A percentile compares a stretch with the other conserved stretches of the same genome.
phyloP scores from a whole-genome alignment of 192 early-diverging fungal species.

The Umbelopsis sp. region DNA sequence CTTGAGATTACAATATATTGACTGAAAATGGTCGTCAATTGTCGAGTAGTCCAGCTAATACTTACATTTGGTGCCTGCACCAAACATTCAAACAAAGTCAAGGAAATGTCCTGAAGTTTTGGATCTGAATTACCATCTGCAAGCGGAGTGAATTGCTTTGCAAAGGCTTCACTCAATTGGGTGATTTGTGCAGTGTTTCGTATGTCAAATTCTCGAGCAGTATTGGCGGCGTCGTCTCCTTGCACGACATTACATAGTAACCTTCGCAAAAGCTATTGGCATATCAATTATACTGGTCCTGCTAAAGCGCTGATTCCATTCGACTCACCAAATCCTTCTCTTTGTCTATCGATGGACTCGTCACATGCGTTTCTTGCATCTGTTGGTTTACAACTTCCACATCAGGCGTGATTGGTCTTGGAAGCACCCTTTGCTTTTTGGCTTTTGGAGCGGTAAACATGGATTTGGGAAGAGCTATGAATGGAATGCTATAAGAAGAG shows the following conservation, averaged over 20 bases:
- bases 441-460: neutral
- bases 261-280: constrained; percentile 2
- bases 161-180: neutral
- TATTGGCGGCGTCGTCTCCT: too few relatives aligned
- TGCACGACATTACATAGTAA: neutral
- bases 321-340: neutral
- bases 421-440: neutral
- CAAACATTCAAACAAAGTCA: constrained; percentile 5
- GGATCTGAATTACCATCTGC: neutral
- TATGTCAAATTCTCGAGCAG: neutral
- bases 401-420: neutral
- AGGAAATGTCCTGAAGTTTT: neutral
- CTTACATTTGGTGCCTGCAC: constrained; percentile 11
- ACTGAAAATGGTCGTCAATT: neutral
- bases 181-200: neutral
- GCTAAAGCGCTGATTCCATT: too few relatives aligned
- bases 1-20: constrained; percentile 5
- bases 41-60: neutral
- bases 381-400: neutral
- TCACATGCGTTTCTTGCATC: constrained; percentile 17
- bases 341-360: neutral
- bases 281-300: neutral
- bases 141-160: neutral
- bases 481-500: neutral
- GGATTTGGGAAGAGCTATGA: neutral